These are phyloP conservation scores for Neofusicoccum cordaticola DNA, from an alignment of 2,329 filamentous ascomycete species.

Conservation along the genomic window DNA sequence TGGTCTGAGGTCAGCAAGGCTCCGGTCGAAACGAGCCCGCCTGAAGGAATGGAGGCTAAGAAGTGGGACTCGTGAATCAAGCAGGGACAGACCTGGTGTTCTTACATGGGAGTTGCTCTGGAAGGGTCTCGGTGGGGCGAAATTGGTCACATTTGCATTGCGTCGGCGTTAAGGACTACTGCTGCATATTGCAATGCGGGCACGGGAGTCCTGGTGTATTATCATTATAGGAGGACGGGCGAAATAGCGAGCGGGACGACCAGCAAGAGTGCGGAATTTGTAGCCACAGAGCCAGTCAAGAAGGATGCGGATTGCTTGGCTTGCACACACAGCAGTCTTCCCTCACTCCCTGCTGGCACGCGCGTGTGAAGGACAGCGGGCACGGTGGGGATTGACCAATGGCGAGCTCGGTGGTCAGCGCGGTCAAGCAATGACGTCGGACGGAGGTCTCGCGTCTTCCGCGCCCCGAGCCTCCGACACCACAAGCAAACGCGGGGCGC, in stretches of 20 bases:
- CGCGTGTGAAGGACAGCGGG: too few species aligned
- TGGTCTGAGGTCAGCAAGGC: constrained; percentile 77
- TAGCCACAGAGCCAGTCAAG: too few species aligned
- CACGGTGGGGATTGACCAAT: not conserved
- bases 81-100: not conserved
- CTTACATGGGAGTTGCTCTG: not conserved
- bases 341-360: too few species aligned
- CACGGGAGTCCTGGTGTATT: not conserved
- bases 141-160: constrained; percentile 10
- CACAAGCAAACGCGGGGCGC: not conserved
- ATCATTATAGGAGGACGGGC: too few species aligned
- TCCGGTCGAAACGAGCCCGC: constrained; percentile 69
- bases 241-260: too few species aligned
- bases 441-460: not conserved
- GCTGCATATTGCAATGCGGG: not conserved
- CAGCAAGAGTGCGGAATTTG: too few species aligned
- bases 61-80: constrained; percentile 45
- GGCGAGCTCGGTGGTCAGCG: not conserved
- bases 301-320: too few species aligned
- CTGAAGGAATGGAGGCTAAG: constrained; percentile 74
- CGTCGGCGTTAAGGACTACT: constrained; percentile 7
- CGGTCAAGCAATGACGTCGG: not conserved
- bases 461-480: not conserved
- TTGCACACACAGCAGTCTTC: too few species aligned
- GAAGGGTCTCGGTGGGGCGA: not conserved